Percentiles rank a stretch among this genome's conserved stretches.
These are phyloP conservation scores for Parachaetomium inaequale DNA, from an alignment of 495 filamentous ascomycete genomes.

Conservation along the genomic window DNA sequence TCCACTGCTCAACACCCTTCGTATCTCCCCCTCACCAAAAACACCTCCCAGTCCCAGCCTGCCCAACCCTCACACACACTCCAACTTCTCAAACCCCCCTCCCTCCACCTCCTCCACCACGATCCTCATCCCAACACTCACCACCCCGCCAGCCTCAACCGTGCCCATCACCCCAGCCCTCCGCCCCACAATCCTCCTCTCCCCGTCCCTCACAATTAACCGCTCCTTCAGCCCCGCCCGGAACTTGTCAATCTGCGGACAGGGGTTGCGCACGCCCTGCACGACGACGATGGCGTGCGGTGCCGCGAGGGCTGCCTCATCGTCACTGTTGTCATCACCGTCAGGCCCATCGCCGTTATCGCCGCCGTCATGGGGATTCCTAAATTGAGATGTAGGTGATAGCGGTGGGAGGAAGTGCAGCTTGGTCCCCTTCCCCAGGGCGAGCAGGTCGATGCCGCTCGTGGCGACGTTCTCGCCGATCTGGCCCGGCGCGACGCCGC, in stretches of 20 bases:
- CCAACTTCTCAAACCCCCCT: background rate
- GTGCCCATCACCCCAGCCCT: constrained; percentile 17
- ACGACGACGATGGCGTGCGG: constrained; percentile 12
- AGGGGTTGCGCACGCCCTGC: constrained; percentile 18
- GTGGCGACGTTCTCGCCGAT: constrained; percentile 21
- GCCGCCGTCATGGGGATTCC: background rate
- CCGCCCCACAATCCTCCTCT: constrained; percentile 11
- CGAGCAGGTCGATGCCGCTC: constrained; percentile 10
- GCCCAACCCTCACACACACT: constrained; percentile 6
- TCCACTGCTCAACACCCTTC: background rate
- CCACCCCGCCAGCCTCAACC: constrained; percentile 8
- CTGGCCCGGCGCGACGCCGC: constrained; percentile 11
- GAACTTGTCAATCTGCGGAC: constrained; percentile 21
- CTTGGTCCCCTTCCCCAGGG: constrained; percentile 9
- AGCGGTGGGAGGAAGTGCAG: constrained; percentile 15
- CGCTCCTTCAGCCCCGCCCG: constrained; percentile 14
- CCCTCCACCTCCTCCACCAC: constrained; percentile 9
- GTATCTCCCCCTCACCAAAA: no score
- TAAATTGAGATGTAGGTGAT: background rate
- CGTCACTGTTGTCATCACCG: background rate
- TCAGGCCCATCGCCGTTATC: background rate
- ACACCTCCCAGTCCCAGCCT: no score
- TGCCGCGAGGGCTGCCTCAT: background rate
- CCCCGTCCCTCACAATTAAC: constrained; percentile 12
- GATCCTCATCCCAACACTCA: constrained; percentile 11